Evolutionary conservation across 495 filamentous ascomycete genomes (phyloP), one percentile per base, ranked within the genome.

Genomic region (Umbilicaria muhlenbergii): DNA sequence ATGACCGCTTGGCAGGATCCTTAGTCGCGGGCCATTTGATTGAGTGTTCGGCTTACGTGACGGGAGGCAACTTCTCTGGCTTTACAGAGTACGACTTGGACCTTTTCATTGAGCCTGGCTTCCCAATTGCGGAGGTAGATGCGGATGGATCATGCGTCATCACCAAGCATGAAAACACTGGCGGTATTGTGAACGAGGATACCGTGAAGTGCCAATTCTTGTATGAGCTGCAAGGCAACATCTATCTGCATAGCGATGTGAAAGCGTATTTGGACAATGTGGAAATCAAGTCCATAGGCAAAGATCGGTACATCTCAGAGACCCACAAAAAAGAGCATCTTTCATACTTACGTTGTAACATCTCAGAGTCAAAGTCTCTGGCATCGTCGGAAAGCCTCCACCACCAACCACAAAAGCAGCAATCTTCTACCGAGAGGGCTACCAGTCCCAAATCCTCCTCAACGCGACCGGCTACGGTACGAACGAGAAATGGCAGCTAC

Each of bases 201-300:
- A 75, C 71, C 2, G 67, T 73, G 36, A 69, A 66, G 11, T 67
- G 61, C 12, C 70, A 77, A 45, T 51, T 77, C 3, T 50, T 78
- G 13, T 78, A 79, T 54, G 75, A 79, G 51, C 70, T 78, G 35
- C 74, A 78, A 46, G 75, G 75, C 1, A 65, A 63, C 1, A 65
- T 64, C 52, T 76, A 77, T 48, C 67, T 66, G 42, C 73, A 78
- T 59, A 67, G 62, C 2, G 70, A 76, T 52, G 73, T 78, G 36
- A 72, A 63, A 1, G 72, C 73, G 2, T 49, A 71, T 28, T 52
- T 78, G 18, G 58, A 59, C 21, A 53, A 68, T 32, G 60, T 75
- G 39, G 51, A 62, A 16, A 63, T 78, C 39, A 61, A 65, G 36
- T 51, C 68, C 51, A 51, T 60, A 16, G 63, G 62, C 13, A 31